Evolutionary conservation across 2,329 filamentous ascomycete species (phyloP).

Genomic region (Blastomyces emzantsi): DNA sequence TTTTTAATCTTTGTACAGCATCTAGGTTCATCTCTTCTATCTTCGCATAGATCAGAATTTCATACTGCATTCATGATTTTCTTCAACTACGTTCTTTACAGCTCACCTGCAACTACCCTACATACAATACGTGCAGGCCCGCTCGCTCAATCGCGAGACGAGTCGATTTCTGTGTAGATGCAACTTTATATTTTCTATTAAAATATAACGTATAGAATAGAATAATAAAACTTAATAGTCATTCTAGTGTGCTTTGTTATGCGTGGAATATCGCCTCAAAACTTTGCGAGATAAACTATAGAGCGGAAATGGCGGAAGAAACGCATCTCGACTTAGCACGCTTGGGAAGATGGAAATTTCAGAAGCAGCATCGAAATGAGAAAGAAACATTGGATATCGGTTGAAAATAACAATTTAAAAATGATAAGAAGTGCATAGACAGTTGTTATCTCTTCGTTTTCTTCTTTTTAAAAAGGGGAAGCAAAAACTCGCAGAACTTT

Average conservation of each 20-base stretch:
- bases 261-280: background rate
- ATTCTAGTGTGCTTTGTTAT: background rate
- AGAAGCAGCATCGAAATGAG: background rate
- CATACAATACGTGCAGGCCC: background rate
- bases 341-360: background rate
- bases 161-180: background rate
- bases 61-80: background rate
- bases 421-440: background rate
- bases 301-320: background rate
- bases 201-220: background rate
- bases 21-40: background rate
- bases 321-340: background rate
- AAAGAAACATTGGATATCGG: background rate
- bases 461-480: background rate
- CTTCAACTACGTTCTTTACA: background rate
- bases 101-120: background rate
- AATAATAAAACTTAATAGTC: background rate
- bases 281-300: background rate
- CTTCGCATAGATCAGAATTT: background rate
- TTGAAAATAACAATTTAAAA: background rate
- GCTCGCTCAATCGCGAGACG: background rate
- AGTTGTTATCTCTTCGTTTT: background rate
- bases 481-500: background rate
- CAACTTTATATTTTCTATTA: background rate
- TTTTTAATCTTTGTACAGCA: background rate